Evolutionary conservation across 495 filamentous ascomycete genomes (phyloP).

Genomic region (Rostrohypoxylon terebratum): DNA sequence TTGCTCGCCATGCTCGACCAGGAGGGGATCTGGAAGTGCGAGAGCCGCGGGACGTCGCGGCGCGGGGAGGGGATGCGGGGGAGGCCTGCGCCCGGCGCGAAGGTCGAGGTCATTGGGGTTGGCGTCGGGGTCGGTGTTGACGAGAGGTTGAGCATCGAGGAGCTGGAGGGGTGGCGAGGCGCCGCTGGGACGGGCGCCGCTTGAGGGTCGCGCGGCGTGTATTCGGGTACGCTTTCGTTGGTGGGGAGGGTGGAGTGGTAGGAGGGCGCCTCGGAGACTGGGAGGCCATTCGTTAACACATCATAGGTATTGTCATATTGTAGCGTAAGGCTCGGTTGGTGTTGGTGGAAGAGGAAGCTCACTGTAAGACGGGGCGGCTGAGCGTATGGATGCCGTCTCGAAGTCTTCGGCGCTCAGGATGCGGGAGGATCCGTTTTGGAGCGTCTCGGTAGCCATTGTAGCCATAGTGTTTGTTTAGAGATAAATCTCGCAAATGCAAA

Average conservation of each 20-base stretch:
- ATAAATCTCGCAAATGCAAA: conserved; percentile 33
- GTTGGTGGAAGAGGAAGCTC: conserved; percentile 33
- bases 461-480: conserved; percentile 41
- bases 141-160: conserved; percentile 39
- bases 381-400: conserved; percentile 65
- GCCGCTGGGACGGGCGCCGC: conserved; percentile 23
- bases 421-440: conserved; percentile 43
- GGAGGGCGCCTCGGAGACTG: conserved; percentile 62
- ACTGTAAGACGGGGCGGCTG: conserved; percentile 66
- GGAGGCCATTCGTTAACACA: conserved; percentile 26
- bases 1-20: conserved; percentile 58
- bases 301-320: background rate
- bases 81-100: conserved; percentile 50
- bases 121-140: conserved; percentile 32
- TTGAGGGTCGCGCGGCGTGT: conserved; percentile 52
- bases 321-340: no score
- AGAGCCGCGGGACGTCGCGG: conserved; percentile 50
- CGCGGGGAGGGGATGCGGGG: conserved; percentile 54
- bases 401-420: conserved; percentile 59
- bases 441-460: conserved; percentile 48
- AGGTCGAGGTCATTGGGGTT: conserved; percentile 44
- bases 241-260: conserved; percentile 57
- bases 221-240: conserved; percentile 57
- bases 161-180: conserved; percentile 21
- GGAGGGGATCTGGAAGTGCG: conserved; percentile 58